Percentiles rank a stretch among this genome's conserved stretches.
These are phyloP conservation scores for Naumovozyma baii DNA, from an alignment of 805 yeast genomes.

Conservation along the genomic window DNA sequence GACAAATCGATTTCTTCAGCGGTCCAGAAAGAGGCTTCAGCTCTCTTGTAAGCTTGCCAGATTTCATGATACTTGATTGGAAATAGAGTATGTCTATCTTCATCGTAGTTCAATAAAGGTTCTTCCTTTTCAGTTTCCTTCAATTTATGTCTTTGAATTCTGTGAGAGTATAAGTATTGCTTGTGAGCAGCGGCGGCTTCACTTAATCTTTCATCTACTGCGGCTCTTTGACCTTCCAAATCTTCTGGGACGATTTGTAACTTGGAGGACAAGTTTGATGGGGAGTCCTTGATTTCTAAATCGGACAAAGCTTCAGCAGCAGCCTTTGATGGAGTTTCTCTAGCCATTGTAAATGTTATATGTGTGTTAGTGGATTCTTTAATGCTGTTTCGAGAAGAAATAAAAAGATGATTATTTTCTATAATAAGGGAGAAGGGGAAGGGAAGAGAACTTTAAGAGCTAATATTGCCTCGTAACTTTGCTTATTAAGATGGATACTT, in stretches of 20 bases:
- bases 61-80: constrained; percentile 96
- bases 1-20: constrained; percentile 96
- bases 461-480: background rate
- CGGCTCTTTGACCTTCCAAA: constrained; percentile 17
- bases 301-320: constrained; percentile 48
- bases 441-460: background rate
- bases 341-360: constrained; percentile 22
- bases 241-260: constrained; percentile 36
- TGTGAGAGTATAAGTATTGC: constrained; percentile 50
- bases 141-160: constrained; percentile 61
- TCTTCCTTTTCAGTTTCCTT: constrained; percentile 76
- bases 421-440: background rate
- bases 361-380: too few relatives aligned
- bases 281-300: constrained; percentile 40
- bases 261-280: constrained; percentile 35
- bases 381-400: too few relatives aligned
- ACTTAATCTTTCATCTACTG: constrained; percentile 20
- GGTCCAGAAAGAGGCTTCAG: constrained; percentile 99
- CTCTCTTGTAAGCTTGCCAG: constrained; percentile 98
- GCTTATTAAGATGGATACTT: background rate
- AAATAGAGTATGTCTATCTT: constrained; percentile 81
- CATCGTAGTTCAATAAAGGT: constrained; percentile 80
- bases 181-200: constrained; percentile 37
- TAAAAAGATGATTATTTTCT: too few relatives aligned
- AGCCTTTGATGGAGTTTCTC: constrained; percentile 65